Conservation (phyloP, 345 rosid genomes). For the Theobroma cacao region DNA sequence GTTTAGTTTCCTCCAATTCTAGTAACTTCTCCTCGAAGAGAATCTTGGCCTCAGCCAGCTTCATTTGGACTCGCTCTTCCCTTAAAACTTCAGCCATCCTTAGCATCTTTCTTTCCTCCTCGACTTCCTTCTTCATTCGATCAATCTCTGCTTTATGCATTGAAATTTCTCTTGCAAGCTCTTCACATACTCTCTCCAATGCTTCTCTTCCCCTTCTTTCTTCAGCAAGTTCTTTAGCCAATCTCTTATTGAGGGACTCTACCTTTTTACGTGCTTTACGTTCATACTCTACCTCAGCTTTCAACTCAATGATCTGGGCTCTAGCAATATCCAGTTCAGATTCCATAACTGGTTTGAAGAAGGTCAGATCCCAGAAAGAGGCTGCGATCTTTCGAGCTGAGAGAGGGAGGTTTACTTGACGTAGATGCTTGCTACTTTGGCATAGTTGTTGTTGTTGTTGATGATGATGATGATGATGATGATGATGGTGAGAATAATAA, state of each 20-base stretch:
- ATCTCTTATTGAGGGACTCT: constrained; percentile 56
- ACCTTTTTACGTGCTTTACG: constrained; percentile 56
- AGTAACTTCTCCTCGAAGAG: constrained; percentile 63
- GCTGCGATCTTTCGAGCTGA: constrained; percentile 42
- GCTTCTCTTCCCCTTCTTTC: constrained; percentile 64
- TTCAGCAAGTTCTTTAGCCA: constrained; percentile 63
- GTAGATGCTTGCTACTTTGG: constrained; percentile 25
- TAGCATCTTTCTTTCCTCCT: constrained; percentile 80
- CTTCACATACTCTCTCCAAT: constrained; percentile 53
- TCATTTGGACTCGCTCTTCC: constrained; percentile 94
- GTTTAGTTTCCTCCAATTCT: constrained; percentile 39
- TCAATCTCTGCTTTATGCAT: constrained; percentile 47
- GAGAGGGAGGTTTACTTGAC: constrained; percentile 21
- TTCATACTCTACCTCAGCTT: constrained; percentile 67
- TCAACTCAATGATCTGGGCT: constrained; percentile 59
- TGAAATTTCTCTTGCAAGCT: constrained; percentile 56
- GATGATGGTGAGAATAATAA: constrained; percentile 31
- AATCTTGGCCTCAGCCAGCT: constrained; percentile 73
- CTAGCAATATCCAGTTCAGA: constrained; percentile 46
- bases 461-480: constrained; percentile 20
- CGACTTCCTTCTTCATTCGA: constrained; percentile 56
- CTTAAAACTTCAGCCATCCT: constrained; percentile 69
- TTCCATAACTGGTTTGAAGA: constrained; percentile 49
- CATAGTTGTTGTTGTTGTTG: constrained; percentile 24
- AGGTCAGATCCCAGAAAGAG: constrained; percentile 68